These are phyloP conservation scores for Kazachstania africana DNA, from an alignment of 805 yeast species.

Conservation along the genomic window DNA sequence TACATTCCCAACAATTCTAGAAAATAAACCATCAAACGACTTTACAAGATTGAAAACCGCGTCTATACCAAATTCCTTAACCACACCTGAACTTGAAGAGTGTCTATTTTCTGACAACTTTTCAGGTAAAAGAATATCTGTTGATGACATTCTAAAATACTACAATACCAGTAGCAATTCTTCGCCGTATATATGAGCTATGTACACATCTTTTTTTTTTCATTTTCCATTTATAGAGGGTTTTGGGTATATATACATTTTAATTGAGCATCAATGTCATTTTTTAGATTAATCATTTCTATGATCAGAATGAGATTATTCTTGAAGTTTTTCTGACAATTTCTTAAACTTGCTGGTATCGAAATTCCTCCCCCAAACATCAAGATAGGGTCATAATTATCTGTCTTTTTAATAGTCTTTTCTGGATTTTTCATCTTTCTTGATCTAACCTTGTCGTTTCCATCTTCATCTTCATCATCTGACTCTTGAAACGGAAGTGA, in stretches of 20 bases:
- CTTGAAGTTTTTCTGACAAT: constrained; percentile 18
- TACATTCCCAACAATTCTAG: constrained; percentile 22
- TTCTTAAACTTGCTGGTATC: constrained; percentile 17
- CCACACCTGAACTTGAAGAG: constrained; percentile 16
- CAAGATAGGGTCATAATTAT: constrained; percentile 15
- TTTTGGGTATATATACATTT: too few relatives aligned
- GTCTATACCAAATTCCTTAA: not conserved
- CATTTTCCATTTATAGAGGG: too few relatives aligned
- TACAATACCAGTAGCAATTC: too few relatives aligned
- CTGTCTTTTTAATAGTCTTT: constrained; percentile 2
- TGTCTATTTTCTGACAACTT: constrained; percentile 11
- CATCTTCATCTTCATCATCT: not conserved
- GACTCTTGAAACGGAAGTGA: too few relatives aligned
- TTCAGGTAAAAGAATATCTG: constrained; percentile 15
- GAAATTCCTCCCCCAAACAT: constrained; percentile 25
- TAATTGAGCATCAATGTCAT: too few relatives aligned
- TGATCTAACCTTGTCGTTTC: constrained; percentile 2
- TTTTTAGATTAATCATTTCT: constrained; percentile 15
- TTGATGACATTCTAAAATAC: constrained; percentile 22
- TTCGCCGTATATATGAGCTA: too few relatives aligned
- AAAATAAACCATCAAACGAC: constrained; percentile 10
- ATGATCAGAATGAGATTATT: constrained; percentile 12
- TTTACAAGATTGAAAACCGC: not conserved
- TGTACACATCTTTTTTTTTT: too few relatives aligned
- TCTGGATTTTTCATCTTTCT: constrained; percentile 1